Evolutionary conservation across 371 early-diverging fungal species (phyloP).

Genomic region (Mortierella sp.): DNA sequence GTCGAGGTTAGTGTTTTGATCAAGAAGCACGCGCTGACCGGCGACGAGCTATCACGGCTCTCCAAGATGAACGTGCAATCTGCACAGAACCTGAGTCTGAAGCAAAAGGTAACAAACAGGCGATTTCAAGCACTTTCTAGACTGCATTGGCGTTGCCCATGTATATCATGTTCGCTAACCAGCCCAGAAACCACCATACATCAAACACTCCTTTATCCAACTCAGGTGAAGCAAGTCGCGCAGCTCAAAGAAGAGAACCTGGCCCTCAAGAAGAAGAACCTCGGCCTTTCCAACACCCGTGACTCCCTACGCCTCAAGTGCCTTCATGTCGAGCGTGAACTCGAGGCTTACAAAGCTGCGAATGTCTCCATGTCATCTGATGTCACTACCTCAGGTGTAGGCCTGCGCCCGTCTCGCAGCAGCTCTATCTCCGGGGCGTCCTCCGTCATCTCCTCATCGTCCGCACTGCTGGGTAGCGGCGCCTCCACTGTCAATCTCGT

Average conservation of each 20-base stretch:
- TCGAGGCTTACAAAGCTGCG: constrained; percentile 58
- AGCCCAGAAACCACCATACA: too few relatives aligned
- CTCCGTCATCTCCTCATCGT: constrained; percentile 19
- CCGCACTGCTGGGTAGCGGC: neutral
- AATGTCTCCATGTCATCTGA: neutral
- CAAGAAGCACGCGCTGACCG: constrained; percentile 30
- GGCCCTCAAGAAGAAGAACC: constrained; percentile 60
- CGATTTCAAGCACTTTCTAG: neutral
- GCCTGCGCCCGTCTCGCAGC: neutral
- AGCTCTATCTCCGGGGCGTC: constrained; percentile 19
- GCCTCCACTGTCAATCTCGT: neutral
- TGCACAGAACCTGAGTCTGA: constrained; percentile 40
- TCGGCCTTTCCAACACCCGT: constrained; percentile 56
- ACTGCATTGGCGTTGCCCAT: neutral
- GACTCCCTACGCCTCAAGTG: constrained; percentile 57
- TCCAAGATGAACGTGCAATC: constrained; percentile 47
- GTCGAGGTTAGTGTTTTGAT: constrained; percentile 36
- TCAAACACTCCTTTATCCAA: neutral
- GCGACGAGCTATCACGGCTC: constrained; percentile 33
- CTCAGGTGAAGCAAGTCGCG: constrained; percentile 60
- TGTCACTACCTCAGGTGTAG: neutral
- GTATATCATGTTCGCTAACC: too few relatives aligned
- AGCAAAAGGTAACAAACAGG: constrained; percentile 32
- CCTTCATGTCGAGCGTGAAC: constrained; percentile 61
- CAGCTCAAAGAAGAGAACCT: constrained; percentile 67